Evolutionary conservation across 2,329 filamentous ascomycete genomes (phyloP), one percentile per base, ranked within the genome.

Genomic region (Trichoderma atrobrunneum): DNA sequence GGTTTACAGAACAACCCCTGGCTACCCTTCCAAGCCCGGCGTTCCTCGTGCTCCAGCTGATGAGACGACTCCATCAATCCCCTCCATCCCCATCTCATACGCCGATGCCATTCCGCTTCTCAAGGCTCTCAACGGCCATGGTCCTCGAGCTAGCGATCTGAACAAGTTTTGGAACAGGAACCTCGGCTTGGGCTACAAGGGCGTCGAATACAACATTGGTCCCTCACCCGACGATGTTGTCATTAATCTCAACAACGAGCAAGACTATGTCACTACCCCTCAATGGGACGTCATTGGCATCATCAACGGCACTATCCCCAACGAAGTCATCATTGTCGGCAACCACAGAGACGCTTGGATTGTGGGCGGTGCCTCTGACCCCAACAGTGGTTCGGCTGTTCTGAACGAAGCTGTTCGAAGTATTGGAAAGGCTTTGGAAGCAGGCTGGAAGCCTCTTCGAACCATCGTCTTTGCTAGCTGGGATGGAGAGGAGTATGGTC

Each of bases 321-420:
- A 97, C 76, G 94, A 98, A 78, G 94, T 97, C 1, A 86, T 99
- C 60, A 87, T 99, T 4, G 84, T 98, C 36, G 94, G 95, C n/a
- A 97, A 97, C 78, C 95, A 97, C 78, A 90, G 94, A 39, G 94
- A 97, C 81, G 93, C 95, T 0, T 97, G 93, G 93, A 91, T 95
- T 77, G 91, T 91, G 24, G 93, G 93, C n/a, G 93, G 93, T 28
- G 92, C 93, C 18, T 92, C 87, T 14, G 93, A 97, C 76, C 93
- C 93, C 1, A 95, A 95, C 84, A 93, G 91, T 74, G 93, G 93
- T 73, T 94, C 92, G 18, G 92, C 93, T 5, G 89, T 91, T 0
- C 81, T 97, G 59, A 94, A 94, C 75, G 93, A 97, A 76, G 89
- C 95, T 1, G 87, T 95, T 65, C 88, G 92, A 68, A 89, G 89